Percentiles rank a stretch among this genome's conserved stretches.
These are phyloP conservation scores for Ceratocystiopsis brevicomis DNA, from an alignment of 2,329 filamentous ascomycete genomes.

Conservation along the genomic window DNA sequence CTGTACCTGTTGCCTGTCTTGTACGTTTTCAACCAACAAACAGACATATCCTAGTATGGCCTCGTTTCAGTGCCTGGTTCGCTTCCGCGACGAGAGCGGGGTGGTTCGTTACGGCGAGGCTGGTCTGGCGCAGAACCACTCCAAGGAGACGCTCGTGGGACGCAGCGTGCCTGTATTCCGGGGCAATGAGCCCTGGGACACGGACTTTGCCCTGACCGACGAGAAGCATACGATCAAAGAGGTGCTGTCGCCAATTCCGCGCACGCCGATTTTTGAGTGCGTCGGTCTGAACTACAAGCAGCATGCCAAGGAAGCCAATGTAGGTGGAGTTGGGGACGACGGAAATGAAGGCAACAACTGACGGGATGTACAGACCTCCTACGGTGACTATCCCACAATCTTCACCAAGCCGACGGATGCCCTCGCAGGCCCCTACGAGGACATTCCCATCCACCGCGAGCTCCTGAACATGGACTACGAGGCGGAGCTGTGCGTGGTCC, in stretches of 20 bases:
- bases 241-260: constrained; percentile 27
- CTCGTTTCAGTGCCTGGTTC: background rate
- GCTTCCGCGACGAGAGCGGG: constrained; percentile 3
- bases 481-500: constrained; percentile 30
- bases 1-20: no score
- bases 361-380: background rate
- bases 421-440: constrained; percentile 5
- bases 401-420: constrained; percentile 10
- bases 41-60: background rate
- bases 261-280: constrained; percentile 14
- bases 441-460: constrained; percentile 17
- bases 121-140: background rate
- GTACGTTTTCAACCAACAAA: background rate
- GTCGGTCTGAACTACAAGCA: constrained; percentile 11
- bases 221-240: constrained; percentile 6
- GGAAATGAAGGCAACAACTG: no score
- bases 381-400: constrained; percentile 11
- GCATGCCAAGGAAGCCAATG: constrained; percentile 7
- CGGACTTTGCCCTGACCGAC: background rate
- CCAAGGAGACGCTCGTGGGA: constrained; percentile 1
- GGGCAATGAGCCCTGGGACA: background rate
- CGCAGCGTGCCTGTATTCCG: constrained; percentile 1
- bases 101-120: constrained; percentile 2
- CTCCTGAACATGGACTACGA: constrained; percentile 29
- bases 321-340: background rate